These are phyloP conservation scores for Suillus subalutaceus DNA, from an alignment of 768 basidiomycete genomes.

Conservation along the genomic window DNA sequence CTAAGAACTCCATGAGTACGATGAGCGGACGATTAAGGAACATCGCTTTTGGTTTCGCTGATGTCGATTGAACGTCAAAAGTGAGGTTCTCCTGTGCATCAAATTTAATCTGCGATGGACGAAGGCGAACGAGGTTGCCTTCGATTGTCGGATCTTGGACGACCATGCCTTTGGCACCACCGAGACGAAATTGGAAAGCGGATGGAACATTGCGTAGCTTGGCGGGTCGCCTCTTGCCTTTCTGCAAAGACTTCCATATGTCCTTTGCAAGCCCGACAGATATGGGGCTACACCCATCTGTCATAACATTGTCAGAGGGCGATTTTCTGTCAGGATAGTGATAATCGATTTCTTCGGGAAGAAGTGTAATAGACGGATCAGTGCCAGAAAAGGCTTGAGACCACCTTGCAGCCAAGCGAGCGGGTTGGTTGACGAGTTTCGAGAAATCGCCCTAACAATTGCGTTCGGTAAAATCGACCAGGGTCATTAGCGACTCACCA, in stretches of 20 bases:
- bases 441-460: constrained; percentile 43
- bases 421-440: constrained; percentile 40
- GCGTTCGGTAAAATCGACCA: background rate
- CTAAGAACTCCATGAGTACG: constrained; percentile 49
- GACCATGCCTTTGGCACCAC: constrained; percentile 53
- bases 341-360: constrained; percentile 36
- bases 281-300: constrained; percentile 55
- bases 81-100: constrained; percentile 37
- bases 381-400: constrained; percentile 57
- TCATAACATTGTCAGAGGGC: constrained; percentile 39
- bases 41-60: constrained; percentile 43
- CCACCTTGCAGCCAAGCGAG: constrained; percentile 54
- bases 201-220: constrained; percentile 34
- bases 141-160: constrained; percentile 41
- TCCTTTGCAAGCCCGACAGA: constrained; percentile 38
- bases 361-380: constrained; percentile 45
- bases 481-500: constrained; percentile 28
- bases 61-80: constrained; percentile 52
- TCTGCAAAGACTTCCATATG: constrained; percentile 41
- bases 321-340: constrained; percentile 31
- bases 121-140: constrained; percentile 40
- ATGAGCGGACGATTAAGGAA: constrained; percentile 54
- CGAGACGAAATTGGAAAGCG: constrained; percentile 47
- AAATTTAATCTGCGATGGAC: constrained; percentile 54
- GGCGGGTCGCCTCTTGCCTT: constrained; percentile 24